phyloP scores from a whole-genome alignment of 2,329 filamentous ascomycete species.

The Aspergillus phoenicis region DNA sequence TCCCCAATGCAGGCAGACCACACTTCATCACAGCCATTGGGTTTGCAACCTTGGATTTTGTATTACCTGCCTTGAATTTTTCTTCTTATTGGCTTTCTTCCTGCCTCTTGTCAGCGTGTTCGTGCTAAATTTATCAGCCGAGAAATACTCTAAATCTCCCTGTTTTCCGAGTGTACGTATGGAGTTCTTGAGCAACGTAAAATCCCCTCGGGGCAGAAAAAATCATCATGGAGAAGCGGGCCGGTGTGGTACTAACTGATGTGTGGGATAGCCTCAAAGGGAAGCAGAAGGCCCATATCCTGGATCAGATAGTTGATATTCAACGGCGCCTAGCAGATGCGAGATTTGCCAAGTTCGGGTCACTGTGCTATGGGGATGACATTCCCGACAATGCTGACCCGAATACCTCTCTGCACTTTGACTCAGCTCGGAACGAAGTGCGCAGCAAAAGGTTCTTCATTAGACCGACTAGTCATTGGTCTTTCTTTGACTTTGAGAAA shows the following conservation, averaged over 20 bases:
- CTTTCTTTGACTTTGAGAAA: conserved; percentile 26
- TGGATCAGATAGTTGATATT: conserved; percentile 23
- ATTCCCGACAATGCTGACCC: conserved; percentile 11
- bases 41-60: conserved; percentile 34
- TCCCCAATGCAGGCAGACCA: conserved; percentile 30
- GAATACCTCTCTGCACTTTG: conserved; percentile 14
- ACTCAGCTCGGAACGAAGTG: conserved; percentile 19
- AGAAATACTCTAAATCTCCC: conserved; percentile 28
- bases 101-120: too few species aligned
- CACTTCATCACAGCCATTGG: conserved; percentile 33
- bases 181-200: conserved; percentile 32
- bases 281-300: conserved; percentile 25
- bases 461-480: conserved; percentile 25
- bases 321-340: conserved; percentile 22
- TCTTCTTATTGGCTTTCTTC: too few species aligned
- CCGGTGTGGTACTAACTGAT: conserved; percentile 21
- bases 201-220: conserved; percentile 43
- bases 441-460: conserved; percentile 21
- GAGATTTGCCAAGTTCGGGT: conserved; percentile 23
- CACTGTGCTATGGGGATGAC: conserved; percentile 26
- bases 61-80: neutral
- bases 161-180: conserved; percentile 38
- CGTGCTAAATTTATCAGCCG: conserved; percentile 9
- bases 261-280: conserved; percentile 25
- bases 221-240: conserved; percentile 40